Percentiles rank a stretch among this genome's conserved stretches.
These are phyloP conservation scores for Neckera pumila DNA, from an alignment of 225 moss, liverwort and hornwort genomes.

Conservation along the genomic window DNA sequence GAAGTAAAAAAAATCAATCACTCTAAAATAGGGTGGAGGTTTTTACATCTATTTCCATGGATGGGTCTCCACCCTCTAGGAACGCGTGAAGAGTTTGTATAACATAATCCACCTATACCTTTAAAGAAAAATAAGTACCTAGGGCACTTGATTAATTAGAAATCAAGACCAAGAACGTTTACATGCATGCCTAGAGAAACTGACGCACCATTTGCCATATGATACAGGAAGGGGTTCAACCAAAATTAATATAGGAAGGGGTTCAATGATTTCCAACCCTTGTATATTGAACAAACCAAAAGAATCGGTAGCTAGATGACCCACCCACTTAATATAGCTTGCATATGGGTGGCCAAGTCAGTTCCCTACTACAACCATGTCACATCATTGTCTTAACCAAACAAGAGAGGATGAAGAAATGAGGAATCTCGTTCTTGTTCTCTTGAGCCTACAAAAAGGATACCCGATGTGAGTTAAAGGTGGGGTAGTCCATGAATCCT, in stretches of 20 bases:
- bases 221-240: not conserved
- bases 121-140: not conserved
- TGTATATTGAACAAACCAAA: no score
- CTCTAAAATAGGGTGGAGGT: not conserved
- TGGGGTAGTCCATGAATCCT: not conserved
- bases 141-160: not conserved
- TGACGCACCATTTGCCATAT: accelerated
- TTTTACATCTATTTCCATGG: not conserved
- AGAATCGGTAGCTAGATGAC: no score
- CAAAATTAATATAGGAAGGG: not conserved
- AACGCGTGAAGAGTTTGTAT: not conserved
- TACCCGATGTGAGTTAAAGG: accelerated
- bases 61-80: no score
- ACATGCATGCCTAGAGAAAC: accelerated
- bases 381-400: not conserved
- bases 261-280: no score
- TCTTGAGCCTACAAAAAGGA: not conserved
- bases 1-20: not conserved
- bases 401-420: no score
- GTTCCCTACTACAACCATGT: no score
- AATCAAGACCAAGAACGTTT: not conserved
- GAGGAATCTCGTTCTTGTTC: no score
- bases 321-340: no score
- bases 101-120: not conserved
- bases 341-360: no score